These are phyloP conservation scores for Xylaria sp. DNA, from an alignment of 2,329 filamentous ascomycete species.

Conservation along the genomic window DNA sequence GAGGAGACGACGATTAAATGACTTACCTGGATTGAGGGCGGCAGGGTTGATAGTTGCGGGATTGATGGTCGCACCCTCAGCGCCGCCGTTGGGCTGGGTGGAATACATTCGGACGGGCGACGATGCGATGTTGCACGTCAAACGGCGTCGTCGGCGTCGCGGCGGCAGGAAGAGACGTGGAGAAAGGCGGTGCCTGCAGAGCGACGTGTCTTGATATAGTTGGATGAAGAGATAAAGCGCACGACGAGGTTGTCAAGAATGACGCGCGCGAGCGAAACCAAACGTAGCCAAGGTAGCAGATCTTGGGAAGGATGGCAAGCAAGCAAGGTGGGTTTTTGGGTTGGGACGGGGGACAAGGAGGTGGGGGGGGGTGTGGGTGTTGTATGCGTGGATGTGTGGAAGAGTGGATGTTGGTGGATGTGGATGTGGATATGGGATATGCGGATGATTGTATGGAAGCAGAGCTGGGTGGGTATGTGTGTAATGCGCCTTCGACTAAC, in stretches of 20 bases:
- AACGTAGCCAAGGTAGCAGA: slow-evolving; percentile 46
- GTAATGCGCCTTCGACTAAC: slow-evolving; percentile 15
- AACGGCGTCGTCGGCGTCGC: slow-evolving; percentile 44
- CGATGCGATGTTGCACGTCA: slow-evolving; percentile 55
- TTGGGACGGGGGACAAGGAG: slow-evolving; percentile 1
- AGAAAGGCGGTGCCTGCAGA: slow-evolving; percentile 59
- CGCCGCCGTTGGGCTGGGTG: slow-evolving; percentile 76
- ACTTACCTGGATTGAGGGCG: slow-evolving; percentile 69
- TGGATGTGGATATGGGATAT: slow-evolving; percentile 25
- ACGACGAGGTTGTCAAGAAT: slow-evolving; percentile 44
- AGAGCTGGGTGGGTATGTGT: not conserved
- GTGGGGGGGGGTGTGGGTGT: slow-evolving; percentile 1
- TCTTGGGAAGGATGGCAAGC: slow-evolving; percentile 45
- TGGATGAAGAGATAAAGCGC: slow-evolving; percentile 54
- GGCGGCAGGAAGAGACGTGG: slow-evolving; percentile 48
- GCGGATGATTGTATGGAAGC: slow-evolving; percentile 28
- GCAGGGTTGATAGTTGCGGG: slow-evolving; percentile 82
- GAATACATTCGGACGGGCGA: slow-evolving; percentile 66
- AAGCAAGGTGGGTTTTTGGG: slow-evolving; percentile 37
- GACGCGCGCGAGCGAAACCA: slow-evolving; percentile 52
- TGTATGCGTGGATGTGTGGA: slow-evolving; percentile 15
- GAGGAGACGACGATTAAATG: slow-evolving; percentile 38
- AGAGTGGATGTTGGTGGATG: slow-evolving; percentile 43
- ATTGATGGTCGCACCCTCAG: slow-evolving; percentile 90
- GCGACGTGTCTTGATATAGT: slow-evolving; percentile 72